Percentiles rank a stretch among this genome's conserved stretches.
Conservation (phyloP, 2,329 filamentous ascomycete genomes). For the Fusarium sp. region DNA sequence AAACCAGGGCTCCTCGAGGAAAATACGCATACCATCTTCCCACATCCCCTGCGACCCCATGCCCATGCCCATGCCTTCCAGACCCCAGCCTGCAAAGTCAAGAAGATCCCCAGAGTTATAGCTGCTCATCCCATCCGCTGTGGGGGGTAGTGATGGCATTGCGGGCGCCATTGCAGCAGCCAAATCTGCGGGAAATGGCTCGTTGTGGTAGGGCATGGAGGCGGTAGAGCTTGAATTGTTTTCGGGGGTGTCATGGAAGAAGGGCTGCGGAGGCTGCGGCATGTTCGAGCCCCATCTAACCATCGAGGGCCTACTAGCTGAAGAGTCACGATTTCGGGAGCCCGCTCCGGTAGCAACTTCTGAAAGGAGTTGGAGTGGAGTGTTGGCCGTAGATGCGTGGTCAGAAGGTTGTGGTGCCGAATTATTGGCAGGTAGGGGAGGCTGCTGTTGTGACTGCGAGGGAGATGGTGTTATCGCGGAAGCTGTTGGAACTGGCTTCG, state of each 20-base stretch:
- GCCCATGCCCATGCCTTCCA: conserved; percentile 43
- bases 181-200: conserved; percentile 33
- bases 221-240: conserved; percentile 9
- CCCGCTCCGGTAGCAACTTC: conserved; percentile 60
- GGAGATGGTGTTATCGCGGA: conserved; percentile 21
- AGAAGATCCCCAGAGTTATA: conserved; percentile 28
- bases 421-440: conserved; percentile 6
- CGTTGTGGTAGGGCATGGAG: conserved; percentile 19
- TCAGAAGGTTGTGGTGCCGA: conserved; percentile 27
- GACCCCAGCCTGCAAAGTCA: conserved; percentile 42
- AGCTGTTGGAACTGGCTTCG: conserved; percentile 1
- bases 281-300: conserved; percentile 33
- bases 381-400: conserved; percentile 52
- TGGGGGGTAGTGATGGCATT: conserved; percentile 27
- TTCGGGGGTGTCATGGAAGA: conserved; percentile 48
- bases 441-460: conserved; percentile 23
- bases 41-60: conserved; percentile 42
- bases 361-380: conserved; percentile 64
- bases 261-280: conserved; percentile 45
- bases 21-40: conserved; percentile 48
- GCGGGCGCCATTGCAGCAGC: conserved; percentile 41
- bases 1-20: conserved; percentile 54
- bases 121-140: conserved; percentile 13
- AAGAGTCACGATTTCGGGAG: conserved; percentile 19
- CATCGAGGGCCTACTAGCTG: conserved; percentile 26